Conservation (phyloP, 768 basidiomycete species). For the Podaxis carcinomalis region DNA sequence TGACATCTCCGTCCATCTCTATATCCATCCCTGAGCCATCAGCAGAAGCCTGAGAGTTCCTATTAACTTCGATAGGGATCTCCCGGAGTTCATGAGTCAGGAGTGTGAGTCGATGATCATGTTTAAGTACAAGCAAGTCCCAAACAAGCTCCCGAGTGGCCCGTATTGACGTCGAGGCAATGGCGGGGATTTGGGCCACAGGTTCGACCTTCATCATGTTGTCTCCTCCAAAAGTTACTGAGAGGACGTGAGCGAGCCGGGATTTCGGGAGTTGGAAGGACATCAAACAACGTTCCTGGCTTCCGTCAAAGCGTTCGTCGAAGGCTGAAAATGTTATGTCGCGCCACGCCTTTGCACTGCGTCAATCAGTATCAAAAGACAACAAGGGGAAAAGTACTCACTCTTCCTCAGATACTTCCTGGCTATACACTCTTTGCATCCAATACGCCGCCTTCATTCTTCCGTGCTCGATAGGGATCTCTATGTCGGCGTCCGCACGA, state of each 20-base stretch:
- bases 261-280: conserved; percentile 50
- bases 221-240: conserved; percentile 40
- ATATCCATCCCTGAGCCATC: conserved; percentile 16
- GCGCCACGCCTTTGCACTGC: conserved; percentile 38
- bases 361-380: conserved; percentile 11
- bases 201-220: conserved; percentile 36
- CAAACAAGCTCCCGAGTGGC: conserved; percentile 58
- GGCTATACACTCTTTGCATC: conserved; percentile 57
- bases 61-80: conserved; percentile 31
- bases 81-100: conserved; percentile 56
- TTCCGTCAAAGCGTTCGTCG: conserved; percentile 62
- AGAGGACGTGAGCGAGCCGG: conserved; percentile 41
- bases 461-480: conserved; percentile 47
- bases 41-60: neutral
- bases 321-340: conserved; percentile 56
- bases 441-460: conserved; percentile 72
- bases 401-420: conserved; percentile 45
- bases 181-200: conserved; percentile 34
- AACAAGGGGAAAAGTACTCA: conserved; percentile 29
- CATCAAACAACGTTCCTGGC: conserved; percentile 44
- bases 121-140: conserved; percentile 68
- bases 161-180: conserved; percentile 53
- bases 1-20: conserved; percentile 18
- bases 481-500: conserved; percentile 37
- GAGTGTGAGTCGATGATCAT: conserved; percentile 48